phyloP scores from a whole-genome alignment of 495 filamentous ascomycete species.

The Elasticomyces elasticus region DNA sequence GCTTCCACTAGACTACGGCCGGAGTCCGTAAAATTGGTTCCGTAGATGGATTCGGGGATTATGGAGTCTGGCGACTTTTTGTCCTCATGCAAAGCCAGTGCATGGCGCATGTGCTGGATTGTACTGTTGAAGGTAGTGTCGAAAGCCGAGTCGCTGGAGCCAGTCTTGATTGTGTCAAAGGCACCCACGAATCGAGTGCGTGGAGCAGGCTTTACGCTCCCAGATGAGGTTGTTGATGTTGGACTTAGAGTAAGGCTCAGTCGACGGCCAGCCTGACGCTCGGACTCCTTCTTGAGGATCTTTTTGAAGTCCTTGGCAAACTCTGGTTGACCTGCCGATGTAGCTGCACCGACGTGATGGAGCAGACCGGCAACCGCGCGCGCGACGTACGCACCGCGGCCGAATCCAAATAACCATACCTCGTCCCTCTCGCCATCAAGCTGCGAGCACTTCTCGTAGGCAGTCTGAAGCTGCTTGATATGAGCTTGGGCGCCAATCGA shows the following conservation, averaged over 20 bases:
- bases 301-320: slow-evolving; percentile 19
- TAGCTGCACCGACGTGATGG: slow-evolving; percentile 9
- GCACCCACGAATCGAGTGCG: slow-evolving; percentile 17
- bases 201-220: not conserved
- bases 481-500: slow-evolving; percentile 2
- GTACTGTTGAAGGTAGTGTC: slow-evolving; percentile 17
- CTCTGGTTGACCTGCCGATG: slow-evolving; percentile 12
- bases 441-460: slow-evolving; percentile 15
- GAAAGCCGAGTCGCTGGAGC: slow-evolving; percentile 4
- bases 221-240: not conserved
- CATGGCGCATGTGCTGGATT: slow-evolving; percentile 18
- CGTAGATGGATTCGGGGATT: slow-evolving; percentile 8
- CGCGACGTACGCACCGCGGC: slow-evolving; percentile 15
- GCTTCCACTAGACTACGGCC: slow-evolving; percentile 15
- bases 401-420: slow-evolving; percentile 20
- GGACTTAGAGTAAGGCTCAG: slow-evolving; percentile 8
- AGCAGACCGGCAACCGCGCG: slow-evolving; percentile 19
- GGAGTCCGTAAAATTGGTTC: slow-evolving; percentile 3
- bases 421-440: slow-evolving; percentile 14
- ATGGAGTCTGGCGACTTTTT: slow-evolving; percentile 8
- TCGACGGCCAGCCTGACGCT: not conserved
- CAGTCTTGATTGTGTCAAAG: slow-evolving; percentile 17
- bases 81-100: slow-evolving; percentile 17
- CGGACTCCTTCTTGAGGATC: slow-evolving; percentile 15
- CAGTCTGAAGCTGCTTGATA: slow-evolving; percentile 14